Percentiles rank a stretch among this genome's conserved stretches.
These are phyloP conservation scores for Tausonia pullulans DNA, from an alignment of 1,284 basidiomycete genomes.

Conservation along the genomic window DNA sequence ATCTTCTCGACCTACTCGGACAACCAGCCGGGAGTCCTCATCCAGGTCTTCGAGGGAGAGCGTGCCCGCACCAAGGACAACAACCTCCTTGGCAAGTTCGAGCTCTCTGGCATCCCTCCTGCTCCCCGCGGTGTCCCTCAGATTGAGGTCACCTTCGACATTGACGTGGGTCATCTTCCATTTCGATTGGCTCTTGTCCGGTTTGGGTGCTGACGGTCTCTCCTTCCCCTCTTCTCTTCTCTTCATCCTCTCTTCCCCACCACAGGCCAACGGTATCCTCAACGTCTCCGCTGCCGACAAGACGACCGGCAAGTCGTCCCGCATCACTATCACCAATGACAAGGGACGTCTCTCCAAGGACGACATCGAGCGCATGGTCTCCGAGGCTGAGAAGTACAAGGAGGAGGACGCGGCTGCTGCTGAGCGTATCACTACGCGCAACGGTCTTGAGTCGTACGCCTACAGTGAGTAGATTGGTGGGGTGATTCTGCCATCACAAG, in stretches of 20 bases:
- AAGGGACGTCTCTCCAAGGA: conserved; percentile 97
- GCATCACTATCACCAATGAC: conserved; percentile 96
- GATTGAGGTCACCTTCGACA: conserved; percentile 96
- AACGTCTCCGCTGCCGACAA: conserved; percentile 96
- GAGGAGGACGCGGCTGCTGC: conserved; percentile 72
- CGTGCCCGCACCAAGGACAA: conserved; percentile 99
- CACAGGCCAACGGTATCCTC: conserved; percentile 78
- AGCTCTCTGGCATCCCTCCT: conserved; percentile 93
- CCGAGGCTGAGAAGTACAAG: conserved; percentile 68
- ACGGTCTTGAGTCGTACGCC: conserved; percentile 84
- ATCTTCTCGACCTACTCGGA: conserved; percentile 98
- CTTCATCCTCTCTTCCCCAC: background rate
- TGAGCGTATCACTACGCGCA: conserved; percentile 70
- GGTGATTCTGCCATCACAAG: too few relatives aligned
- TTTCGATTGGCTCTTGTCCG: too few relatives aligned
- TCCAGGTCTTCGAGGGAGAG: conserved; percentile 99
- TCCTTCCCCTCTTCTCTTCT: background rate
- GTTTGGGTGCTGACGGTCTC: background rate
- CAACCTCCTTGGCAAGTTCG: conserved; percentile 98
- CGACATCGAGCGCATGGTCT: conserved; percentile 96
- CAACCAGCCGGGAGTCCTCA: conserved; percentile 97
- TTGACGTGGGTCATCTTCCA: conserved; percentile 43
- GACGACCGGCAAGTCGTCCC: conserved; percentile 76
- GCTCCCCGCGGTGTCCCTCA: conserved; percentile 98
- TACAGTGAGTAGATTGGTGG: conserved; percentile 44